A percentile compares a stretch with the other conserved stretches of the same genome.
Evolutionary conservation across 495 filamentous ascomycete species (phyloP).

Genomic region (Xanthoparmelia taractica): DNA sequence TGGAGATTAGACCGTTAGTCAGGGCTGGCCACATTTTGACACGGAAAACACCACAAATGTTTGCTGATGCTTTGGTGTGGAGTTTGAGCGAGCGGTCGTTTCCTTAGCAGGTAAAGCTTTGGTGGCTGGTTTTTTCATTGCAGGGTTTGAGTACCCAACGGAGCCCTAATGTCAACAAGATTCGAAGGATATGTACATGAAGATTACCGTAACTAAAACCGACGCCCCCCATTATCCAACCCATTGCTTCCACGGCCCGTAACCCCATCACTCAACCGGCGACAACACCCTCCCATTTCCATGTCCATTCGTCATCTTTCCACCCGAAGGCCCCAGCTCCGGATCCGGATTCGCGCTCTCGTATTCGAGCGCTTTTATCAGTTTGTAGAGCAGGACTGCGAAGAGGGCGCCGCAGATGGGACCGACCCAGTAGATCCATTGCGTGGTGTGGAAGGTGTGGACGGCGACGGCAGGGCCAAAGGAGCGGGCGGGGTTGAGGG

Average conservation of each 20-base stretch:
- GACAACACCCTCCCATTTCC: not conserved
- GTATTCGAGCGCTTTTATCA: slow-evolving; percentile 64
- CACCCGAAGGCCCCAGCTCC: slow-evolving; percentile 36
- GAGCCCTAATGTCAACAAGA: too few species aligned
- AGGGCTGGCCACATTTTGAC: too few species aligned
- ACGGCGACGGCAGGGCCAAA: slow-evolving; percentile 33
- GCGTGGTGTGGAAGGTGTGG: slow-evolving; percentile 20
- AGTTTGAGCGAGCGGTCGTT: too few species aligned
- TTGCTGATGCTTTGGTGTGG: too few species aligned
- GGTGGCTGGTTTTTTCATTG: too few species aligned
- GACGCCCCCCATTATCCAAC: not conserved
- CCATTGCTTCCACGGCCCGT: not conserved
- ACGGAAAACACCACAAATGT: too few species aligned
- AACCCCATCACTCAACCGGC: not conserved
- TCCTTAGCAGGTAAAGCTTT: too few species aligned
- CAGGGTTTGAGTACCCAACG: too few species aligned
- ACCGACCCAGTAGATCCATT: slow-evolving; percentile 58
- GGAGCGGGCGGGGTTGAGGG: slow-evolving; percentile 44
- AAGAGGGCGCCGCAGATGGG: slow-evolving; percentile 57
- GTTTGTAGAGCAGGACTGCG: slow-evolving; percentile 58
- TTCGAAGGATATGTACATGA: too few species aligned
- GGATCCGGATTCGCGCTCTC: slow-evolving; percentile 71
- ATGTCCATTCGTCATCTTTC: not conserved
- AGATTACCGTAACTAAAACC: too few species aligned
- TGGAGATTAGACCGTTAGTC: too few species aligned